These are phyloP conservation scores for Emiliania huxleyi DNA, from an alignment of 78 protist genomes.

Conservation along the genomic window DNA sequence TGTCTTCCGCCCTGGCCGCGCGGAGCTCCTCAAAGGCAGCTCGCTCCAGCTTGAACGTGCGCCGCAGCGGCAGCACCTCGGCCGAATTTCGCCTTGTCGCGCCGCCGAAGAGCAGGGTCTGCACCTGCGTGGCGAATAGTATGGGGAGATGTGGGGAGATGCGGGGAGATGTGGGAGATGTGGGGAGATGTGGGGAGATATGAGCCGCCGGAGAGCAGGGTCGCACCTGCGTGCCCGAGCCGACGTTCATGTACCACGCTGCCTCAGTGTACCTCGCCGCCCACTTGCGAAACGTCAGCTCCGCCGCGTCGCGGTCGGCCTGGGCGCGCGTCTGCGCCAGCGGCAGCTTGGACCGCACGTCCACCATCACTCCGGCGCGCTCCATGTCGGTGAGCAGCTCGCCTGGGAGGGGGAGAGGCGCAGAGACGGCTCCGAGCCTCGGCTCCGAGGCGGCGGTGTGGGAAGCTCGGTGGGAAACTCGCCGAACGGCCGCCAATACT, in stretches of 20 bases:
- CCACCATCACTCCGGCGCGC: slow-evolving; percentile 60
- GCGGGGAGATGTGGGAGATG: no score
- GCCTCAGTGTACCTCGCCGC: slow-evolving; percentile 13
- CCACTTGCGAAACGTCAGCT: slow-evolving; percentile 48
- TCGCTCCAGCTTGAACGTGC: neutral
- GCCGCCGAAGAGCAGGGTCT: slow-evolving; percentile 26
- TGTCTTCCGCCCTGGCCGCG: neutral
- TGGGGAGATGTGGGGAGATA: no score
- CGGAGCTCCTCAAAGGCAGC: neutral
- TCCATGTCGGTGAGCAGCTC: slow-evolving; percentile 76
- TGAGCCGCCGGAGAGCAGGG: no score
- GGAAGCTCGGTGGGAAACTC: no score
- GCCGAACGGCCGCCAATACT: slow-evolving; percentile 73
- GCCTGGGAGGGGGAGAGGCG: no score
- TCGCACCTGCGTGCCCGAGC: no score
- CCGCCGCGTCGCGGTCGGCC: slow-evolving; percentile 37
- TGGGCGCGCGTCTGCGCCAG: slow-evolving; percentile 28
- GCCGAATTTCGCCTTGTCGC: neutral
- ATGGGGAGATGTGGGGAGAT: no score
- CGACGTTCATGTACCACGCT: slow-evolving; percentile 63
- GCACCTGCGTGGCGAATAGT: slow-evolving; percentile 59
- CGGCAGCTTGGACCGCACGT: slow-evolving; percentile 33
- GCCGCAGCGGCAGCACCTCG: neutral
- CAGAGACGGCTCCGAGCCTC: no score
- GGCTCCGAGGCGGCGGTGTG: no score